These are phyloP conservation scores for Dorcoceras hygrometricum DNA, from an alignment of 257 asterid genomes.

Conservation along the genomic window DNA sequence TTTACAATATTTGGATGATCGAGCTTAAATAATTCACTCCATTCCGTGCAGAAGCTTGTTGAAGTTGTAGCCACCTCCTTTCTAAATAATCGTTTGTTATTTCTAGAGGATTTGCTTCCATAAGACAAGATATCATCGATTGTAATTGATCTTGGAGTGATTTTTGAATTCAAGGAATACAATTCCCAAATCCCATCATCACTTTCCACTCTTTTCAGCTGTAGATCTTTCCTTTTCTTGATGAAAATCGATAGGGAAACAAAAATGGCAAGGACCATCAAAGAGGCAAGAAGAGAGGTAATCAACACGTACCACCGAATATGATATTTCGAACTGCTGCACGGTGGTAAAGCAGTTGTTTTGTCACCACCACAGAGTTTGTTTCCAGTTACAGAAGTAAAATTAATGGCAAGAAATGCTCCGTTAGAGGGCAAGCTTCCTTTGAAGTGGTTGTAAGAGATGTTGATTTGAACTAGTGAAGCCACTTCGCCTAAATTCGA, in stretches of 20 bases:
- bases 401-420: conserved; percentile 65
- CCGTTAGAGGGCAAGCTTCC: conserved; percentile 70
- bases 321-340: conserved; percentile 33
- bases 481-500: conserved; percentile 50
- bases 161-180: conserved; percentile 41
- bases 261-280: conserved; percentile 30
- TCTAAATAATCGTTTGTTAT: conserved; percentile 34
- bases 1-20: conserved; percentile 61
- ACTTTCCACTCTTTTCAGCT: conserved; percentile 37
- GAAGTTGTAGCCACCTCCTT: conserved; percentile 34
- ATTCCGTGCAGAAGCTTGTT: conserved; percentile 29
- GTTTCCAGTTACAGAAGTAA: conserved; percentile 55
- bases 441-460: conserved; percentile 63
- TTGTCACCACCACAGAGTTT: conserved; percentile 54
- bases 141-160: conserved; percentile 32
- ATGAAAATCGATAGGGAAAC: conserved; percentile 23
- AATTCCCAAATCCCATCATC: conserved; percentile 65
- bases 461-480: conserved; percentile 66
- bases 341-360: conserved; percentile 52
- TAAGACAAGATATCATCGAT: conserved; percentile 46
- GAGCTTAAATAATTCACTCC: conserved; percentile 35
- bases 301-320: conserved; percentile 49
- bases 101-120: conserved; percentile 34
- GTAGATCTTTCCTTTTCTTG: conserved; percentile 22
- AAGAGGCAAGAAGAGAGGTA: conserved; percentile 37